Conservation (phyloP, 352 stramenopile species). For the Aphanomyces euteiches region DNA sequence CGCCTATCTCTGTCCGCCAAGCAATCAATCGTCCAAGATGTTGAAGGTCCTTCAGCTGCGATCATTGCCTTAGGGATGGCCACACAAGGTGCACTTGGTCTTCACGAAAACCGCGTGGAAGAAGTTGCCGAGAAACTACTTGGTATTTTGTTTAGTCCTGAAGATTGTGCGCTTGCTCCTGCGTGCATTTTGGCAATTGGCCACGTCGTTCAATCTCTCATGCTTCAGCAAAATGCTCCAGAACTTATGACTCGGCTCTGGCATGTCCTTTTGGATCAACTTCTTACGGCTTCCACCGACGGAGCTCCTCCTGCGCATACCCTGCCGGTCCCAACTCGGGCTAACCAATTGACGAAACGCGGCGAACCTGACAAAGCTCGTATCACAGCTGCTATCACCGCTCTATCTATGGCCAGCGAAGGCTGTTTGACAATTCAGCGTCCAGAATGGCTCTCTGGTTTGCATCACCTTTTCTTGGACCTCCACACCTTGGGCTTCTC, state of each 20-base stretch:
- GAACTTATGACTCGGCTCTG: not conserved
- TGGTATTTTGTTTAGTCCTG: not conserved
- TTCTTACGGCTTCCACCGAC: not conserved
- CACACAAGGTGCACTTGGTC: conserved; percentile 15
- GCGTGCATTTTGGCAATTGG: conserved; percentile 21
- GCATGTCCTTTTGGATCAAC: not conserved
- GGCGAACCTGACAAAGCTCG: conserved; percentile 2
- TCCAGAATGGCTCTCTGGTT: conserved; percentile 7
- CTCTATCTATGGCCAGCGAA: conserved; percentile 22
- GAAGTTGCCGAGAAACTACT: conserved; percentile 24
- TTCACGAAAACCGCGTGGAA: conserved; percentile 24
- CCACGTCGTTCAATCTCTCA: conserved; percentile 19
- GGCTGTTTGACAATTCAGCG: conserved; percentile 17
- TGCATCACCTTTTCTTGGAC: conserved; percentile 8
- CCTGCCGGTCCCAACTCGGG: not conserved
- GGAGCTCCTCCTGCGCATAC: not conserved
- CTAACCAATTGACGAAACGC: not conserved
- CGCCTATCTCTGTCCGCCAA: not conserved
- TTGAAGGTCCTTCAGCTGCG: not conserved
- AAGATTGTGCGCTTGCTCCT: not conserved
- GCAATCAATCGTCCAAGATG: not conserved
- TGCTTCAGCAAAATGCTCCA: conserved; percentile 9
- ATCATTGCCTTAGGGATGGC: conserved; percentile 24
- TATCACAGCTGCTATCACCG: not conserved
- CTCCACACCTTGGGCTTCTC: not conserved